These are phyloP conservation scores for Metschnikowia similis DNA, from an alignment of 805 yeast species.

Conservation along the genomic window DNA sequence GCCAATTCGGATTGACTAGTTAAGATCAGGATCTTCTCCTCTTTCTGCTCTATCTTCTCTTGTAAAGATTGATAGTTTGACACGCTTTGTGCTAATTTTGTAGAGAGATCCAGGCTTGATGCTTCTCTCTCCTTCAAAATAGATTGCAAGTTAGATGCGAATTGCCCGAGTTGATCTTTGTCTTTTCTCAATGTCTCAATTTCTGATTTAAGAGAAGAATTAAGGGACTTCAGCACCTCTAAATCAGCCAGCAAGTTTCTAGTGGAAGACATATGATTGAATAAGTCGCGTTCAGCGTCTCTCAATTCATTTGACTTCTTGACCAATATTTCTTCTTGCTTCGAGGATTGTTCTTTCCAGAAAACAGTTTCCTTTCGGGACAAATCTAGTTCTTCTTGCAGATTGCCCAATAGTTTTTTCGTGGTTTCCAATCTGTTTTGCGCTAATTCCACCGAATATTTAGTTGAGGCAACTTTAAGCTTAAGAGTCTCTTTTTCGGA, in stretches of 20 bases:
- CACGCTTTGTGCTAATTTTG: constrained; percentile 46
- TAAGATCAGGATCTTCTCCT: constrained; percentile 47
- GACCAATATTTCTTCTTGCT: constrained; percentile 34
- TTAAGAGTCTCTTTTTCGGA: constrained; percentile 39
- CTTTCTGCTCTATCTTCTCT: constrained; percentile 47
- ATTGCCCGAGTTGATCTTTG: constrained; percentile 51
- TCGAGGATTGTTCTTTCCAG: constrained; percentile 40
- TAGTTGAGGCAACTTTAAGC: constrained; percentile 49
- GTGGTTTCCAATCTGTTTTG: constrained; percentile 50
- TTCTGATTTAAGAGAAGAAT: constrained; percentile 49
- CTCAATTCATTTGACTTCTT: constrained; percentile 47
- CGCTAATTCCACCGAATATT: constrained; percentile 50
- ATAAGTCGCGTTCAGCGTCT: constrained; percentile 44
- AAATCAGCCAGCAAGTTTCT: constrained; percentile 54
- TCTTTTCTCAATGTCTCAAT: constrained; percentile 53
- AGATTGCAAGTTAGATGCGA: constrained; percentile 57
- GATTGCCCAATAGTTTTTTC: constrained; percentile 26
- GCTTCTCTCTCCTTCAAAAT: constrained; percentile 58
- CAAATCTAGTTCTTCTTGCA: constrained; percentile 26
- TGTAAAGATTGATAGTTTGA: constrained; percentile 43
- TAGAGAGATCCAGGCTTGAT: constrained; percentile 45
- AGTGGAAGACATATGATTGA: constrained; percentile 42
- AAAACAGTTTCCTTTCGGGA: constrained; percentile 28
- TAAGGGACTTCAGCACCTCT: constrained; percentile 44
- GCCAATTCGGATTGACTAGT: constrained; percentile 56